Base-by-base conservation (phyloP, 1,284 basidiomycete genomes). In the Boletus semigastroideus region DNA sequence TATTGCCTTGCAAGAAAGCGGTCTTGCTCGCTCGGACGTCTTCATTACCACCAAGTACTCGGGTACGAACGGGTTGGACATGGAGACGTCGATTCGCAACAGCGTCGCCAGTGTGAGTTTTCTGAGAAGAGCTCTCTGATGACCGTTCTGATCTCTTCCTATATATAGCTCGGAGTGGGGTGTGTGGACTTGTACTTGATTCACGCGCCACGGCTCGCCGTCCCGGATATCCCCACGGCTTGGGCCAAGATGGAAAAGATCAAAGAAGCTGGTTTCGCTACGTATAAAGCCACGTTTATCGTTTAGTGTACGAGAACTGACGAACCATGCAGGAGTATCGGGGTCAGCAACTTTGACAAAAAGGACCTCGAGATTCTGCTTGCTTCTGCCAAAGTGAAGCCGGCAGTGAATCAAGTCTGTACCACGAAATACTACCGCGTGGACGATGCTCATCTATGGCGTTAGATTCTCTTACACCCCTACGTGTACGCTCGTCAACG, bases 171-270 rank as follows among this genome's bases (percentile, higher is more conserved):
- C 17, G 85, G 82, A 0, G 61, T 91, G 8, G 70, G 76, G 4
- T 84, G 84, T 55, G 77, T 92, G 12, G 88, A 92, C 65, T 68
- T 90, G 37, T 90, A 89, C 67, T 78, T 87, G 45, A 79, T 87
- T 44, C 87, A 90, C 60, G 64, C 70, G 47, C 84, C 85, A 10
- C 58, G 72, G 1, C 60, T 78, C 11, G 75, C 77, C 25, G 62
- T 74, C n/a, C 75, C 76, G 1, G 78, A 85, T 53, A 79, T 87
- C 22, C 76, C 76, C 0, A 78, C 77, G 9, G 73, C 74, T 7
- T 90, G 87, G 88, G 70, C 69, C 28, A 70, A 82, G 58, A 78
- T 90, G 63, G 84, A 87, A 65, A 72, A 73, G 28, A 59, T 85
- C 51, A 75, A 81, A 58, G 75, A 78, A 46, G 70, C 78, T 31